These are phyloP conservation scores for Saturnispora ahearnii DNA, from an alignment of 805 yeast species.

Conservation along the genomic window DNA sequence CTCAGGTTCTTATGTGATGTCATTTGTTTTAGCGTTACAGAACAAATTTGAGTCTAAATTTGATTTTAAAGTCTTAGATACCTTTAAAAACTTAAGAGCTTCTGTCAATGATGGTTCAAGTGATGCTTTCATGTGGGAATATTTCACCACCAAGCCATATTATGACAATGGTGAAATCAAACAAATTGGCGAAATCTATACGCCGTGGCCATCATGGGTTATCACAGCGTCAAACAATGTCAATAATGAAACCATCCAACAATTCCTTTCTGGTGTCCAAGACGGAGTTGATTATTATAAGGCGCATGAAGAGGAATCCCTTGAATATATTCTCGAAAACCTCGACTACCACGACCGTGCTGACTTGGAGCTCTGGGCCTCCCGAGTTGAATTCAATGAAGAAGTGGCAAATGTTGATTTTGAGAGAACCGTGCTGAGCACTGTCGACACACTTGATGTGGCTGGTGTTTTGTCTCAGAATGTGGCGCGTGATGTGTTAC, in stretches of 20 bases:
- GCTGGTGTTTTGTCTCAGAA: constrained; percentile 47
- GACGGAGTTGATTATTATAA: constrained; percentile 63
- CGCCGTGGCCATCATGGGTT: constrained; percentile 98
- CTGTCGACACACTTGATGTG: constrained; percentile 45
- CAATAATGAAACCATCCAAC: constrained; percentile 23
- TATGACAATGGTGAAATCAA: constrained; percentile 75
- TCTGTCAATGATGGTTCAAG: constrained; percentile 57
- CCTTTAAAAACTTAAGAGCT: constrained; percentile 67
- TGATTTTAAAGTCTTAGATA: constrained; percentile 50
- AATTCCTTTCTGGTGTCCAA: constrained; percentile 47
- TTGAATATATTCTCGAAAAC: constrained; percentile 51
- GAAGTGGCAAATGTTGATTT: constrained; percentile 42
- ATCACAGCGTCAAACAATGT: constrained; percentile 44
- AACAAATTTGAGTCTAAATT: constrained; percentile 37
- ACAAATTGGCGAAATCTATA: constrained; percentile 76
- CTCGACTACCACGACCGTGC: constrained; percentile 60
- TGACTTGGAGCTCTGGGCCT: constrained; percentile 76
- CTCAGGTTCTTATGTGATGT: constrained; percentile 86
- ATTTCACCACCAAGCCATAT: constrained; percentile 80
- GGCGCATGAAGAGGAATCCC: constrained; percentile 52
- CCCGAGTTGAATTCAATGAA: constrained; percentile 58
- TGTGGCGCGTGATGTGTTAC: constrained; percentile 5
- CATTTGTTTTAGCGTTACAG: constrained; percentile 68
- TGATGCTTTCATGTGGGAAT: constrained; percentile 95
- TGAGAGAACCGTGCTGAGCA: constrained; percentile 42